Evolutionary conservation across 441 rosid species (phyloP), one percentile per base, ranked within the genome.

Genomic region (Populus trichocarpa): DNA sequence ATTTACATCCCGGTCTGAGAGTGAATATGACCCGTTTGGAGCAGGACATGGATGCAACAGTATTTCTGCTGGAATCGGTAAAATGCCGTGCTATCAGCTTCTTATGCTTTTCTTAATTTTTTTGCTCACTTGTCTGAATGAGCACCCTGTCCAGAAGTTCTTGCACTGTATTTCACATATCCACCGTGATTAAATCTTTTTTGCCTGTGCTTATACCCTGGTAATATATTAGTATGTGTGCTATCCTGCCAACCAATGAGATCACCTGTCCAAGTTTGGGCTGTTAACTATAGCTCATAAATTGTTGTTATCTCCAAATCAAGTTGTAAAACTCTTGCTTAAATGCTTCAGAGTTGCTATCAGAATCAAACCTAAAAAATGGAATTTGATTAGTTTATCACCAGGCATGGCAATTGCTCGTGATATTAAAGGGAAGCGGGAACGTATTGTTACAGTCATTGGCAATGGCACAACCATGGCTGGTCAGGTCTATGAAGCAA

Each of bases 401-500:
- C 83, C 79, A 93, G 98, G 98, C 74, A 85, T 95, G 92, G 99
- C 98, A 14, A 84, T 91, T 74, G 96, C 96, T 57, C 92, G 99
- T 59, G 99, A 95, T 91, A 84, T 92, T 50, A 91, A 90, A 83
- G 95, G 98, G 77, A 93, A 90, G 85, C 89, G 87, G 28, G 96
- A 93, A 69, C 88, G 89, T 50, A 82, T 92, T 30, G 91, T 93
- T 25, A 85, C 94, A 23, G 91, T 95, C 79, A 95, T 95, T 30
- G 87, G 93, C 87, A 93, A 89, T 77, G 90, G 81, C 77, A 87
- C 97, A 80, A 89, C 94, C 25, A 86, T 90, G 88, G 92, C 98
- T 8, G 99, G 99, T 79, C 99, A 93, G 90, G 92, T 89, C 65
- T 95, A 91, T 71, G 99, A 95, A 85, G 96, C 99, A 53, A 95